Evolutionary conservation across 2,329 filamentous ascomycete species (phyloP).

Genomic region (Diaporthe sp.): DNA sequence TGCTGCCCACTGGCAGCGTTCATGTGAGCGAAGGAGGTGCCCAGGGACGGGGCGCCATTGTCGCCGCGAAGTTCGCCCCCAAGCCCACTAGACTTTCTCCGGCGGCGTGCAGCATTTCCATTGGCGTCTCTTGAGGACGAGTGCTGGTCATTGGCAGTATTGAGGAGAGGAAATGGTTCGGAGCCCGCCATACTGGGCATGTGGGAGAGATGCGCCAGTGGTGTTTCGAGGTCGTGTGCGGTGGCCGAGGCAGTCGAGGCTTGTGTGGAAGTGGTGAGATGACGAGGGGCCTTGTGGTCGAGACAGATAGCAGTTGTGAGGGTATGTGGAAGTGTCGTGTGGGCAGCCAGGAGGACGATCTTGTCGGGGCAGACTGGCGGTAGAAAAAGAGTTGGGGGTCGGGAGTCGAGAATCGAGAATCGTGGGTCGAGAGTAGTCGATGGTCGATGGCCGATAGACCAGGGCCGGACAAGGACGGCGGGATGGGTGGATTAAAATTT

Average conservation of each 20-base stretch:
- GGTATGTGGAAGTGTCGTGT: neutral
- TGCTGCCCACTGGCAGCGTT: conserved; percentile 41
- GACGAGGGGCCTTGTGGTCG: neutral
- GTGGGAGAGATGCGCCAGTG: conserved; percentile 13
- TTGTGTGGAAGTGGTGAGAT: neutral
- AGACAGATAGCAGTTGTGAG: neutral
- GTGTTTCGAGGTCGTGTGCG: neutral
- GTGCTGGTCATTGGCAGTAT: conserved; percentile 63
- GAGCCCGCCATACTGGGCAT: conserved; percentile 56
- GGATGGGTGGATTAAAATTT: conserved; percentile 29
- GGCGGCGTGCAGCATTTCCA: conserved; percentile 54
- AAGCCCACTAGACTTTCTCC: conserved; percentile 68
- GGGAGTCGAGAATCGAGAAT: conserved; percentile 1
- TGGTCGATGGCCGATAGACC: neutral
- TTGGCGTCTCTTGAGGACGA: conserved; percentile 52
- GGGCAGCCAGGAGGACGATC: neutral
- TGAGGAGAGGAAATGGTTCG: conserved; percentile 70
- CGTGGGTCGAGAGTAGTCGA: conserved; percentile 1
- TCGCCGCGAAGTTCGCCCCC: conserved; percentile 67
- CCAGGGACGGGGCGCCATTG: conserved; percentile 67
- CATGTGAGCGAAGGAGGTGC: conserved; percentile 64
- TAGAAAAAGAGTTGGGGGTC: conserved; percentile 1
- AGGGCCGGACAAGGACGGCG: conserved; percentile 7
- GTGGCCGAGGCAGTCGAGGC: neutral
- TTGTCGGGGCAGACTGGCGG: conserved; percentile 1